These are phyloP conservation scores for Crithidia expoeki DNA, from an alignment of 208 protist species.

Conservation along the genomic window DNA sequence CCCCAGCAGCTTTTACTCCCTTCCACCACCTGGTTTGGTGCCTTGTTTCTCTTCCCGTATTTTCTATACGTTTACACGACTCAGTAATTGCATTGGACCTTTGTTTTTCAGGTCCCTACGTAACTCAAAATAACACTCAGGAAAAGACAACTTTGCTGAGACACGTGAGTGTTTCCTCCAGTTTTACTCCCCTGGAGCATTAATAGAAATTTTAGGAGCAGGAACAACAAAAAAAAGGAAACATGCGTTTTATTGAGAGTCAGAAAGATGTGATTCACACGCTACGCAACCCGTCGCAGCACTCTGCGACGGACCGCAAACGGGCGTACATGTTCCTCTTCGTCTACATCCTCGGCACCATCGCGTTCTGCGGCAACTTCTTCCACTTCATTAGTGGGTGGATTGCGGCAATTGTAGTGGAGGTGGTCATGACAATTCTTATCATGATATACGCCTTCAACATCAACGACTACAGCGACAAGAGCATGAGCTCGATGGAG, in stretches of 20 bases:
- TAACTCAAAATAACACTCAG: too few species aligned
- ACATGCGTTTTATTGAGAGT: conserved; percentile 78
- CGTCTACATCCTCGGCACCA: conserved; percentile 64
- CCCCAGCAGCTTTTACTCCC: too few species aligned
- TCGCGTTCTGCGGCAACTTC: conserved; percentile 53
- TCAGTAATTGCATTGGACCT: too few species aligned
- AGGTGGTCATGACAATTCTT: conserved; percentile 75
- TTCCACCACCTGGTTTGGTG: too few species aligned
- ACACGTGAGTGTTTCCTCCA: too few species aligned
- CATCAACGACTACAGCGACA: conserved; percentile 83
- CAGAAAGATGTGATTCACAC: conserved; percentile 79
- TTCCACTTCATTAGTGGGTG: conserved; percentile 85
- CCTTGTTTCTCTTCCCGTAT: too few species aligned
- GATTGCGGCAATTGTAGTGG: conserved; percentile 58
- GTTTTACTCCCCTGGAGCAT: too few species aligned
- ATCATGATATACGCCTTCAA: conserved; percentile 80
- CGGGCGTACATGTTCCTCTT: conserved; percentile 82
- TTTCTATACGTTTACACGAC: too few species aligned
- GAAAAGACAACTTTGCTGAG: too few species aligned
- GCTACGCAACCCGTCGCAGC: conserved; percentile 59
- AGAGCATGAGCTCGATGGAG: conserved; percentile 75
- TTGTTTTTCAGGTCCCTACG: too few species aligned
- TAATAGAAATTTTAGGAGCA: background rate
- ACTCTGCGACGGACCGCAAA: conserved; percentile 79
- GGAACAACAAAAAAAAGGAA: background rate